Conservation (phyloP, 768 basidiomycete genomes). For the Heimioporus sp. region DNA sequence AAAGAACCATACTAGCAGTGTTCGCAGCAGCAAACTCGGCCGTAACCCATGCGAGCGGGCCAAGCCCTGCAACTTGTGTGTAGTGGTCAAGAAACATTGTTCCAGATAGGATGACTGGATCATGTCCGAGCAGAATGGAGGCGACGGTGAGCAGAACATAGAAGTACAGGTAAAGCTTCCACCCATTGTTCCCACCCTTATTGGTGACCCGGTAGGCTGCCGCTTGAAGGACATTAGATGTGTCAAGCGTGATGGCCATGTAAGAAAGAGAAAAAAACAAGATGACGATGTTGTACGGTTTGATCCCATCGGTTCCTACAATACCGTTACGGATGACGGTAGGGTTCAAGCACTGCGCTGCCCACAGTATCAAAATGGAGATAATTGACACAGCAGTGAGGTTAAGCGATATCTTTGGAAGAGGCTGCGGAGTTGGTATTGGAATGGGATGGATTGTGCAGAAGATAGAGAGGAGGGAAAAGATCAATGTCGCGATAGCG, state of each 20-base stretch:
- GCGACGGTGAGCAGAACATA: conserved; percentile 78
- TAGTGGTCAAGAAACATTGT: conserved; percentile 90
- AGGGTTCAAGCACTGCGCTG: conserved; percentile 47
- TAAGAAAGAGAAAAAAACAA: conserved; percentile 92
- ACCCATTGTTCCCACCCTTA: conserved; percentile 70
- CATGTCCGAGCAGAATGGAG: conserved; percentile 86
- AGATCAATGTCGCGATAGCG: conserved; percentile 48
- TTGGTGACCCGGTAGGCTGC: conserved; percentile 90
- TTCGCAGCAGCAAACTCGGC: too few species aligned
- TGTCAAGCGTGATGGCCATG: conserved; percentile 88
- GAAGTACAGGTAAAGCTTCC: conserved; percentile 73
- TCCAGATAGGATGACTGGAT: conserved; percentile 90
- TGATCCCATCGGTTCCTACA: conserved; percentile 72
- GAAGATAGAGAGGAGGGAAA: conserved; percentile 53
- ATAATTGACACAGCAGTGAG: conserved; percentile 54
- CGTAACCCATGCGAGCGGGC: conserved; percentile 67
- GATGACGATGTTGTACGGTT: conserved; percentile 91
- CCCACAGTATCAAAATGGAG: conserved; percentile 53
- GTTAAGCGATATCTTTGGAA: conserved; percentile 40
- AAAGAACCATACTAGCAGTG: too few species aligned
- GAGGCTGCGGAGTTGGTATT: conserved; percentile 37
- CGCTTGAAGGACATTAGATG: conserved; percentile 81
- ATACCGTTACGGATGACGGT: conserved; percentile 70
- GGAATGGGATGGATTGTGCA: conserved; percentile 49
- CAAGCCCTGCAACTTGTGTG: conserved; percentile 52